Base-by-base conservation (phyloP, 1,139 yeast species). In the Hansenula lynferdii region DNA sequence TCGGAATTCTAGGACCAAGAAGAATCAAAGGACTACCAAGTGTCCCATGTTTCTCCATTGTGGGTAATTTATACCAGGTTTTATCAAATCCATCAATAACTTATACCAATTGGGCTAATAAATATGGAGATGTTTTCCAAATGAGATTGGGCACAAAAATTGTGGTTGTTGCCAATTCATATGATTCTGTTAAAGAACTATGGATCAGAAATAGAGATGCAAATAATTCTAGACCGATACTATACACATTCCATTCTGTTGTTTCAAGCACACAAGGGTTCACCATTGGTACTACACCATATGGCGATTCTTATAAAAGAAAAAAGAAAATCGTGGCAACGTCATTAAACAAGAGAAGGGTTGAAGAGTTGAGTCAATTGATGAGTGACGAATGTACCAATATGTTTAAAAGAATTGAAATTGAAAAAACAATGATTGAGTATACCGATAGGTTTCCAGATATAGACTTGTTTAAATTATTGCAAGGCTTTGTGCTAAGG, bases 221-320 rank as follows among this genome's bases (percentile, higher is more conserved):
- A 2, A 74, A 75, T 45, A 78, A 77, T 47, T 84, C 94, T 1
- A 62, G 95, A 32, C 94, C 95, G 0, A 58, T 69, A 20, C 66
- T 73, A 39, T 75, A 77, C 56, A 80, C 89, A 0, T 85, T 85
- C 60, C 94, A 85, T 58, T 64, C 69, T 23, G 65, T 84, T 8
- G 74, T 84, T 2, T 80, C 89, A 0, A 61, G 72, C 5, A 70
- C 80, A 0, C 82, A 77, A 41, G 80, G 80, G 1, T 77, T 72
- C 45, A 85, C 95, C 0, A 70, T 85, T 22, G 95, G 95, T 0
- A 80, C 94, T 0, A 82, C 92, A 0, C 94, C 94, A 1, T 76
- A 70, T 52, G 75, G 84, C 2, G 64, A 61, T 1, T 67, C 80
- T 2, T 82, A 70, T 51, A 65, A 66, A 43, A 62, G 62, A 19